Evolutionary conservation across 345 rosid genomes (phyloP).

Genomic region (Clarkia xantiana): DNA sequence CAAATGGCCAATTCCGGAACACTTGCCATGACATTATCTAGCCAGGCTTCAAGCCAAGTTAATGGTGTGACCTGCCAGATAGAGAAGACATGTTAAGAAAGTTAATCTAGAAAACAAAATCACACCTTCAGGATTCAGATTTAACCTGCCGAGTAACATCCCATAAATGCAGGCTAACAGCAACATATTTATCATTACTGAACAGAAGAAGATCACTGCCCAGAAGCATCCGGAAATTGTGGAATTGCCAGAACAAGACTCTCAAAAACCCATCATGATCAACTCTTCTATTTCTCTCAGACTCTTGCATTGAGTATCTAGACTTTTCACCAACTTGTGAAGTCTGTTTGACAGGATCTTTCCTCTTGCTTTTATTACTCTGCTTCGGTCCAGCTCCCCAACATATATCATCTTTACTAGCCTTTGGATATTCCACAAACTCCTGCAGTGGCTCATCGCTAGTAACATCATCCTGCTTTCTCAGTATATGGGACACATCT

Average conservation of each 20-base stretch:
- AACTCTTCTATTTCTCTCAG: conserved; percentile 63
- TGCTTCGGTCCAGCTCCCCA: conserved; percentile 47
- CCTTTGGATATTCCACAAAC: conserved; percentile 31
- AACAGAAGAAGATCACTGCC: conserved; percentile 90
- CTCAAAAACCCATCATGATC: conserved; percentile 64
- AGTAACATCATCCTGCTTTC: conserved; percentile 27
- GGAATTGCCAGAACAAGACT: conserved; percentile 90
- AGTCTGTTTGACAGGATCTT: conserved; percentile 36
- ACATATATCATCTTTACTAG: conserved; percentile 36
- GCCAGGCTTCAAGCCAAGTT: conserved; percentile 99
- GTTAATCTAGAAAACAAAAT: background rate
- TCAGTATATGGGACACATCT: conserved; percentile 26
- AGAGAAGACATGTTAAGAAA: conserved; percentile 1
- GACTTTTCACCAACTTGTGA: conserved; percentile 66
- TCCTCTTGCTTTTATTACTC: conserved; percentile 36
- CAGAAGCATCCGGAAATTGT: conserved; percentile 88
- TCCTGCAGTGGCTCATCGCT: conserved; percentile 23
- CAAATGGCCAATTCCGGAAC: conserved; percentile 97
- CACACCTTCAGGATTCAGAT: background rate
- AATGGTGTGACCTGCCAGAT: conserved; percentile 60
- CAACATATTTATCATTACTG: conserved; percentile 84
- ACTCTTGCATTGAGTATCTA: conserved; percentile 55
- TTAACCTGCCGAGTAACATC: conserved; percentile 69
- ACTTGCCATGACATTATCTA: conserved; percentile 96
- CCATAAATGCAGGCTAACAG: conserved; percentile 95